Percentiles rank a stretch among this genome's conserved stretches.
These are phyloP conservation scores for Pascua sp. DNA, from an alignment of 1,284 basidiomycete genomes.

Conservation along the genomic window DNA sequence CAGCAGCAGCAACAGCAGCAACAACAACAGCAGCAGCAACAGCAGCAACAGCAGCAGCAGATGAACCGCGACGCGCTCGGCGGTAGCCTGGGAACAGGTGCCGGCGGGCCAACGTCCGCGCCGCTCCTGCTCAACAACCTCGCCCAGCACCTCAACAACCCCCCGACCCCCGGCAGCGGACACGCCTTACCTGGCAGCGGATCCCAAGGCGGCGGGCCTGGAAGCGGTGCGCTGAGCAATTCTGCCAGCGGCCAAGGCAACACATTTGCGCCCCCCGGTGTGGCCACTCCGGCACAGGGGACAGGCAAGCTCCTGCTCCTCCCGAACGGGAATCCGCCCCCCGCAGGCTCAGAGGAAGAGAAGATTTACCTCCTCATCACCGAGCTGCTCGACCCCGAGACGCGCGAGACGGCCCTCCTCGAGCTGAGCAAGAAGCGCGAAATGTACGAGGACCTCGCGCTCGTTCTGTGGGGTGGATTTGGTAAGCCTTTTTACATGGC, in stretches of 20 bases:
- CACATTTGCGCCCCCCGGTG: neutral
- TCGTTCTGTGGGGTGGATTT: slow-evolving; percentile 98
- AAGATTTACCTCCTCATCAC: slow-evolving; percentile 56
- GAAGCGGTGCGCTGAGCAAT: too few species aligned
- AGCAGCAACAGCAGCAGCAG: neutral
- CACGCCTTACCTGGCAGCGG: too few species aligned
- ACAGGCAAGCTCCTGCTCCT: slow-evolving; percentile 45
- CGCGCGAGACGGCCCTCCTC: slow-evolving; percentile 81
- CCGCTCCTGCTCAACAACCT: slow-evolving; percentile 47
- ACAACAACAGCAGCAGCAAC: neutral
- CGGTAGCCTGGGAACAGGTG: slow-evolving; percentile 9
- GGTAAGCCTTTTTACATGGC: slow-evolving; percentile 58
- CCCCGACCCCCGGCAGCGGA: slow-evolving; percentile 33
- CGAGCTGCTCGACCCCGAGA: slow-evolving; percentile 54
- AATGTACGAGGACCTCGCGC: slow-evolving; percentile 96
- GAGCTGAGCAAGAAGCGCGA: slow-evolving; percentile 99
- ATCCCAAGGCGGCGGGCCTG: too few species aligned
- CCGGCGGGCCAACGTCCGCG: slow-evolving; percentile 8
- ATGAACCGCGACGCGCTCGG: neutral
- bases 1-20: slow-evolving; percentile 11
- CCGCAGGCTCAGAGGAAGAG: slow-evolving; percentile 51
- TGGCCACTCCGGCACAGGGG: neutral
- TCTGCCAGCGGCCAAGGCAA: too few species aligned
- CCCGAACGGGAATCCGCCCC: slow-evolving; percentile 43
- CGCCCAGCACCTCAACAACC: slow-evolving; percentile 50